These are phyloP conservation scores for Sisymbrium irio DNA, from an alignment of 345 rosid genomes.

Conservation along the genomic window DNA sequence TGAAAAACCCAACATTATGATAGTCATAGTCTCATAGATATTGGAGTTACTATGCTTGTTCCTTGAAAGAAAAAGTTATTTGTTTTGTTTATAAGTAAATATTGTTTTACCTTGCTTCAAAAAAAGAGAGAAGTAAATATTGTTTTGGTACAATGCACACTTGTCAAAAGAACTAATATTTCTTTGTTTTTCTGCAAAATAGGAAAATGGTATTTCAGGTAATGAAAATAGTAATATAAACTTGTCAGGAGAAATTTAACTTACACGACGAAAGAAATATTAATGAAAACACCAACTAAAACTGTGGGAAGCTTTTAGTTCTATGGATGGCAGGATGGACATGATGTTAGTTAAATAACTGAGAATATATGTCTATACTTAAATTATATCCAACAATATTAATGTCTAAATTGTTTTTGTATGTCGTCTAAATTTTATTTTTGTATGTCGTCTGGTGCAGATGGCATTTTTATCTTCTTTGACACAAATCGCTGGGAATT, in stretches of 20 bases:
- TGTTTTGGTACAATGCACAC: neutral
- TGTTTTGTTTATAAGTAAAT: too few relatives aligned
- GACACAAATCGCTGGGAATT: constrained; percentile 49
- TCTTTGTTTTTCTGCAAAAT: too few relatives aligned
- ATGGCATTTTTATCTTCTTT: constrained; percentile 68
- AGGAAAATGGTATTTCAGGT: too few relatives aligned
- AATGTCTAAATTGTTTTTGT: neutral
- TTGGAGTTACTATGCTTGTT: neutral
- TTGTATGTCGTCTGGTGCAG: constrained; percentile 30
- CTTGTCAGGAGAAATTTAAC: neutral
- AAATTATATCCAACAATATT: neutral
- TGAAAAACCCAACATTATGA: neutral
- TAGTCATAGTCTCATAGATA: neutral
- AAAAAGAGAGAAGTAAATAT: neutral
- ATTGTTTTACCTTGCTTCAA: too few relatives aligned
- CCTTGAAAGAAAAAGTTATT: too few relatives aligned
- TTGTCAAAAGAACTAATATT: neutral
- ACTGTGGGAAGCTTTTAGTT: neutral
- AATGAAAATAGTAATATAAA: neutral
- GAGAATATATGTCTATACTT: neutral
- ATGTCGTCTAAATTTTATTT: neutral
- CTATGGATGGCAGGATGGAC: neutral
- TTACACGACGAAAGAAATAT: neutral
- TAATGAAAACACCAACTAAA: neutral
- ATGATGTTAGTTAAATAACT: neutral